These are phyloP conservation scores for Fusarium papillatum DNA, from an alignment of 2,329 filamentous ascomycete species.

Conservation along the genomic window DNA sequence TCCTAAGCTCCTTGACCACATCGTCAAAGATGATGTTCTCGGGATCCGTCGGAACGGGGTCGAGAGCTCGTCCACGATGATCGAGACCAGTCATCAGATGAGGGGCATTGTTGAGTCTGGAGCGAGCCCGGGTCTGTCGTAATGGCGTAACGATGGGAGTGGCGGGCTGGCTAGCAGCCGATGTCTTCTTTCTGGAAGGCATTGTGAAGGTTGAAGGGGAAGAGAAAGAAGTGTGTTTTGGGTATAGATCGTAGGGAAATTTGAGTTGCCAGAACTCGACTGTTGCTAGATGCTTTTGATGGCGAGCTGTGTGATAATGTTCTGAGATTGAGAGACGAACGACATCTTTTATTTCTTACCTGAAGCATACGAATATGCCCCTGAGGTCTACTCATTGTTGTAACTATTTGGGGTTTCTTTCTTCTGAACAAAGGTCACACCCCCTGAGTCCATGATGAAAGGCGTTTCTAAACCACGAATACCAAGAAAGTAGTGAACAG, in stretches of 20 bases:
- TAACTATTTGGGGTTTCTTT: background rate
- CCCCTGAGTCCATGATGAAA: background rate
- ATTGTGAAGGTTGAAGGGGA: conserved; percentile 9
- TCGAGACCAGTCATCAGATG: conserved; percentile 42
- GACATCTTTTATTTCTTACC: background rate
- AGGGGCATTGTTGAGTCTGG: conserved; percentile 35
- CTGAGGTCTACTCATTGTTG: background rate
- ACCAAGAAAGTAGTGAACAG: background rate
- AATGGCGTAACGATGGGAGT: conserved; percentile 7
- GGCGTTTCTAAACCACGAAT: background rate
- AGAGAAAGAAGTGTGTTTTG: background rate
- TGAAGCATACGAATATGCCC: background rate
- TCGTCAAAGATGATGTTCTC: conserved; percentile 22
- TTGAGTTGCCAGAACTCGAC: background rate
- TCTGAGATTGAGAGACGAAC: background rate
- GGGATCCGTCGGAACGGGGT: conserved; percentile 26
- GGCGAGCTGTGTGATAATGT: background rate
- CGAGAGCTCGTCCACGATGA: conserved; percentile 13
- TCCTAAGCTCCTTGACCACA: conserved; percentile 16
- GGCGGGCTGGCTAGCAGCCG: background rate
- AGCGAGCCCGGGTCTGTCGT: conserved; percentile 38
- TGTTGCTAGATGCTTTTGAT: background rate
- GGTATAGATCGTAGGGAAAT: background rate
- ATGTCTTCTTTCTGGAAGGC: conserved; percentile 1
- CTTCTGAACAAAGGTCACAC: background rate